phyloP scores from a whole-genome alignment of 1,284 basidiomycete species.

The Sanguinoderma infundibulare region DNA sequence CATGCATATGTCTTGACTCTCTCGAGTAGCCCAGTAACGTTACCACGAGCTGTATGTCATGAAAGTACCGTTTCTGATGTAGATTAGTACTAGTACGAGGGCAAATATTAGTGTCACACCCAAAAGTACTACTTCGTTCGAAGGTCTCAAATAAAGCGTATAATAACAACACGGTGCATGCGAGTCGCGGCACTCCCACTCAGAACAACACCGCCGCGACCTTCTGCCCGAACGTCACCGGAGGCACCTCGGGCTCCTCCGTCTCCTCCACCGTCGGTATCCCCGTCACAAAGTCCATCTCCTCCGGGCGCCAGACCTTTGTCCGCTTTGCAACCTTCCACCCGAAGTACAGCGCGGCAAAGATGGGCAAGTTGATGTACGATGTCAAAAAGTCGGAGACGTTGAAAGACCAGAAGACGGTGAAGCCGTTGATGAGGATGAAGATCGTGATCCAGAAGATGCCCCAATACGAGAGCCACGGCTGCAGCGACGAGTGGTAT shows the following conservation, averaged over 20 bases:
- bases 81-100: too few relatives aligned
- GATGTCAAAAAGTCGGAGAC: conserved; percentile 63
- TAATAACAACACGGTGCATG: too few relatives aligned
- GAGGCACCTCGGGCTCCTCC: conserved; percentile 45
- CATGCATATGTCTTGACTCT: too few relatives aligned
- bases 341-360: conserved; percentile 48
- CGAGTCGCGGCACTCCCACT: too few relatives aligned
- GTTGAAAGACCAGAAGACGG: conserved; percentile 52
- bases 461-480: conserved; percentile 44
- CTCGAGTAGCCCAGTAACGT: too few relatives aligned
- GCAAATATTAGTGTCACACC: too few relatives aligned
- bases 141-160: too few relatives aligned
- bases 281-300: conserved; percentile 69
- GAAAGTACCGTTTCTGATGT: too few relatives aligned
- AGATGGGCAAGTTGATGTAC: conserved; percentile 57
- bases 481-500: conserved; percentile 54
- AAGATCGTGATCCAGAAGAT: conserved; percentile 44
- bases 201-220: conserved; percentile 45
- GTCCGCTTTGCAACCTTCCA: conserved; percentile 63
- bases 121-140: too few relatives aligned
- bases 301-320: conserved; percentile 48
- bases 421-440: conserved; percentile 45
- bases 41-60: too few relatives aligned
- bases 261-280: conserved; percentile 60
- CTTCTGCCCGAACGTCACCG: conserved; percentile 41